phyloP scores from a whole-genome alignment of 441 rosid species.

The Daphne laureola region DNA sequence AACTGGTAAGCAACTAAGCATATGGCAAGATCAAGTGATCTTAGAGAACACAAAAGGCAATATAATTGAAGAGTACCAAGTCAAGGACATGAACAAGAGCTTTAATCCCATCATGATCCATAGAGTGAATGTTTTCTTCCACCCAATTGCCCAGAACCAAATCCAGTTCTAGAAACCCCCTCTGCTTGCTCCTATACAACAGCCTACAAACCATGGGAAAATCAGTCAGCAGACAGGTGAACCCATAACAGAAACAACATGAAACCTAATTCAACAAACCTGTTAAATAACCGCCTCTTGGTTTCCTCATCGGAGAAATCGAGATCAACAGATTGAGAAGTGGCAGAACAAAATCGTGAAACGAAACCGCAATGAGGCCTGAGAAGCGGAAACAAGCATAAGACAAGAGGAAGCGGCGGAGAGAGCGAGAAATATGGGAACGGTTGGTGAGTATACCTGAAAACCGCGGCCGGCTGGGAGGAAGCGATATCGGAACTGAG shows the following conservation, averaged over 20 bases:
- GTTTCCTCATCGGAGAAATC: conserved; percentile 66
- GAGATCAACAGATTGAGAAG: conserved; percentile 26
- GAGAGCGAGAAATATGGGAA: background rate
- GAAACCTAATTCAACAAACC: conserved; percentile 24
- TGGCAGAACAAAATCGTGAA: conserved; percentile 32
- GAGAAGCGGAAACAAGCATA: background rate
- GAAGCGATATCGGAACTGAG: conserved; percentile 24
- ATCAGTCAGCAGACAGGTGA: conserved; percentile 1
- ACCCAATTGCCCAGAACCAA: conserved; percentile 91
- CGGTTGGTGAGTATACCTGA: conserved; percentile 17
- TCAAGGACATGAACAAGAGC: conserved; percentile 76
- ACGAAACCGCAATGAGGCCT: conserved; percentile 37
- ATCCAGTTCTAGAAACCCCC: conserved; percentile 90
- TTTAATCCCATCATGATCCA: conserved; percentile 67
- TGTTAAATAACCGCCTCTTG: conserved; percentile 64
- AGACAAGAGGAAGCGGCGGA: background rate
- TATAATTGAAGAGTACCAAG: conserved; percentile 35
- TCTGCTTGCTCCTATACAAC: conserved; percentile 86
- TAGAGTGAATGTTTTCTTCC: conserved; percentile 50
- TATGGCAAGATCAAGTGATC: no score
- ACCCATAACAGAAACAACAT: background rate
- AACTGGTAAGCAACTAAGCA: no score
- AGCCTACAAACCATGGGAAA: conserved; percentile 29
- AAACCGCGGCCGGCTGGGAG: conserved; percentile 15
- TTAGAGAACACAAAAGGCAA: conserved; percentile 1